Evolutionary conservation across 805 yeast genomes (phyloP).

Genomic region (Ascoidea asiatica): DNA sequence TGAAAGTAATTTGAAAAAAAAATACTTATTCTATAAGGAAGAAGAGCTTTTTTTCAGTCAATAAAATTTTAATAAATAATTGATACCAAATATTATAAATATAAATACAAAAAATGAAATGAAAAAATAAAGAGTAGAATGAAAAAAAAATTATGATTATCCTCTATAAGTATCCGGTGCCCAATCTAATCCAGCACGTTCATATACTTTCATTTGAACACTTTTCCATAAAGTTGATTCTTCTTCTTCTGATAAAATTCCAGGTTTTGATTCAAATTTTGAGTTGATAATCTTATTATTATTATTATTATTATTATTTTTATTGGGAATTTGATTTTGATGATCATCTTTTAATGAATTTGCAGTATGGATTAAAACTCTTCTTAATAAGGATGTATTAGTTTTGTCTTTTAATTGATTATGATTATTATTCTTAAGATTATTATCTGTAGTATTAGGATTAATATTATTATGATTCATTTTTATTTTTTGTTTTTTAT

Average conservation of each 20-base stretch:
- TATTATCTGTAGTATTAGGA: constrained; percentile 5
- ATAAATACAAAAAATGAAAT: background rate
- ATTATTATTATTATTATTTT: constrained; percentile 4
- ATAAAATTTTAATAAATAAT: no score
- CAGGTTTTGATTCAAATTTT: constrained; percentile 7
- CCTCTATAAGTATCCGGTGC: constrained; percentile 23
- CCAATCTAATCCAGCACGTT: constrained; percentile 49
- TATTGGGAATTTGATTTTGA: constrained; percentile 8
- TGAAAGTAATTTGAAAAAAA: no score
- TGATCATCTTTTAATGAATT: constrained; percentile 8
- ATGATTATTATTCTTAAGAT: constrained; percentile 3
- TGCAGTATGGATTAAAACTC: constrained; percentile 19
- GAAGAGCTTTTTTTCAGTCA: no score
- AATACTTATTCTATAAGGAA: no score
- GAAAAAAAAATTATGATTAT: background rate
- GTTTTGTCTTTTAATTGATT: background rate
- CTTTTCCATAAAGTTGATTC: constrained; percentile 49
- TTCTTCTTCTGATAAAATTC: constrained; percentile 34
- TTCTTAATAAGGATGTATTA: constrained; percentile 16
- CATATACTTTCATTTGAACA: constrained; percentile 47
- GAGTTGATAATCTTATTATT: constrained; percentile 1
- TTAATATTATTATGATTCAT: constrained; percentile 8
- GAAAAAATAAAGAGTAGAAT: background rate
- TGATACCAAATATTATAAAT: background rate
- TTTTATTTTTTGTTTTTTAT: constrained; percentile 27